Conservation (phyloP, 1,284 basidiomycete species). For the Lignosus rhinocerotis region DNA sequence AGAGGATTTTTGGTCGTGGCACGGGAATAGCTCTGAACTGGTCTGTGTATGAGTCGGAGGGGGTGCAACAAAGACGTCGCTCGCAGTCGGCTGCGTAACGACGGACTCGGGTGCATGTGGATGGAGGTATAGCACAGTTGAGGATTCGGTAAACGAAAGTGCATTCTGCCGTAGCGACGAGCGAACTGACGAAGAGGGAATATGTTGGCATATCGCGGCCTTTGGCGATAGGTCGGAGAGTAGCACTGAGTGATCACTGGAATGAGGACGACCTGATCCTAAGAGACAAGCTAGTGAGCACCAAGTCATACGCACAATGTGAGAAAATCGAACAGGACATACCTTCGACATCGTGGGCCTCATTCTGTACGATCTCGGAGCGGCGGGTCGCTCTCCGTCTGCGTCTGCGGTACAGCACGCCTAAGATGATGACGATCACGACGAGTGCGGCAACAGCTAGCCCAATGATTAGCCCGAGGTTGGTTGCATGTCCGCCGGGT, state of each 20-base stretch:
- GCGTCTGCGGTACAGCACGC: not conserved
- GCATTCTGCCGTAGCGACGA: not conserved
- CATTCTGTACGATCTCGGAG: not conserved
- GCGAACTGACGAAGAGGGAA: not conserved
- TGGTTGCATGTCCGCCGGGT: not conserved
- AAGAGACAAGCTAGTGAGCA: not conserved
- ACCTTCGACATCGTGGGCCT: not conserved
- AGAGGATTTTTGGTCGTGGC: not conserved
- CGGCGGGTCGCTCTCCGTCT: not conserved
- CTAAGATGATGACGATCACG: not conserved
- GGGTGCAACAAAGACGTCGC: not conserved
- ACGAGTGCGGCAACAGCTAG: not conserved
- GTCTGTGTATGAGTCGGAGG: too few species aligned
- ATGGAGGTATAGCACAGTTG: not conserved
- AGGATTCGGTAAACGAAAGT: not conserved
- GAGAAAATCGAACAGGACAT: not conserved
- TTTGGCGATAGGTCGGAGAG: not conserved
- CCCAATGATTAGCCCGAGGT: not conserved
- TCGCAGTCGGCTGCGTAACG: not conserved
- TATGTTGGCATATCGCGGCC: not conserved
- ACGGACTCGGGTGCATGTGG: not conserved
- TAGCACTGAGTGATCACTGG: not conserved
- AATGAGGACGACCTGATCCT: not conserved
- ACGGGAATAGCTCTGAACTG: not conserved
- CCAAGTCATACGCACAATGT: not conserved